phyloP scores from a whole-genome alignment of 345 rosid genomes.

The Diplotaxis tenuifolia region DNA sequence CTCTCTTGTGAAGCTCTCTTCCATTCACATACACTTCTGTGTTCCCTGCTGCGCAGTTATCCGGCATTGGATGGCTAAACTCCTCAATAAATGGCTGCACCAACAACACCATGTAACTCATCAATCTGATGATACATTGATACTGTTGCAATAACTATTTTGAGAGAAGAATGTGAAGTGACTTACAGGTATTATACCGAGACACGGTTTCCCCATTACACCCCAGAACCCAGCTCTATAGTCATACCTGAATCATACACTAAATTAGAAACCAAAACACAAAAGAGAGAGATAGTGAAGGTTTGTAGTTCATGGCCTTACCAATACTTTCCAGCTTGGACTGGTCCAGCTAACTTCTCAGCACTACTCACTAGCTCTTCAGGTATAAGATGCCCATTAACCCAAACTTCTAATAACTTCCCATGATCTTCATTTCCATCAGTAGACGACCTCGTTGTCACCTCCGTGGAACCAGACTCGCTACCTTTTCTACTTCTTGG shows the following conservation, averaged over 20 bases:
- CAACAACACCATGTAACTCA: background rate
- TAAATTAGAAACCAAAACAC: background rate
- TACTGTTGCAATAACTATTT: background rate
- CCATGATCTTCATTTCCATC: slow-evolving; percentile 36
- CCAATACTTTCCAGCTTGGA: slow-evolving; percentile 75
- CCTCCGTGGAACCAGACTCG: slow-evolving; percentile 43
- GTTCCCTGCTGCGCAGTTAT: slow-evolving; percentile 64
- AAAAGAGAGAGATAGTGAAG: background rate
- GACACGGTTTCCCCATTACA: slow-evolving; percentile 46
- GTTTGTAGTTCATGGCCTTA: slow-evolving; percentile 23
- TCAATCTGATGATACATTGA: background rate
- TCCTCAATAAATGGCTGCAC: slow-evolving; percentile 71
- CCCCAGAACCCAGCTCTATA: slow-evolving; percentile 82
- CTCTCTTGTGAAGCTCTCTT: no score
- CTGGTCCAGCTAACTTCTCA: slow-evolving; percentile 63
- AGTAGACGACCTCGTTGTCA: slow-evolving; percentile 43
- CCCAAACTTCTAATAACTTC: slow-evolving; percentile 41
- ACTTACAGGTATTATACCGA: slow-evolving; percentile 75
- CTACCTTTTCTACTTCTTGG: slow-evolving; percentile 36
- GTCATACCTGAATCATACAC: slow-evolving; percentile 58
- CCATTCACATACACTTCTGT: slow-evolving; percentile 72
- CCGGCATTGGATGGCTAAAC: no score
- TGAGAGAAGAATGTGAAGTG: background rate
- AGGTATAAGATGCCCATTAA: slow-evolving; percentile 57
- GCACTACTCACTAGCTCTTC: slow-evolving; percentile 50